Conservation (phyloP, 2,329 filamentous ascomycete species). For the Neopestalotiopsis clavispora region DNA sequence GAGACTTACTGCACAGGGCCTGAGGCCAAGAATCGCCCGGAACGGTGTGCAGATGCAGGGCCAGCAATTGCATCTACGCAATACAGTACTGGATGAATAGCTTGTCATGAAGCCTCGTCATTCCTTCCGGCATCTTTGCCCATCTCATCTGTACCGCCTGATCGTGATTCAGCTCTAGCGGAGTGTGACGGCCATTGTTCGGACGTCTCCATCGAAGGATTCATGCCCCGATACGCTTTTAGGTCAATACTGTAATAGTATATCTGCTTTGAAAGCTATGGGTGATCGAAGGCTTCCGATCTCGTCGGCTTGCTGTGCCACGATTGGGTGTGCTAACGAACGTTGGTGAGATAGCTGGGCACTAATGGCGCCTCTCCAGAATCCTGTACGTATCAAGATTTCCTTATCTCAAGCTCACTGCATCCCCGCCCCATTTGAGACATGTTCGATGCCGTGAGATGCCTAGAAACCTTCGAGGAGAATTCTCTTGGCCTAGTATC, state of each 20-base stretch:
- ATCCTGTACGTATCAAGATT: background rate
- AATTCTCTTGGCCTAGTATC: background rate
- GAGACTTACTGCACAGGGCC: background rate
- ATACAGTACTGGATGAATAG: background rate
- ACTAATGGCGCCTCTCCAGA: background rate
- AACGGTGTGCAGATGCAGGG: background rate
- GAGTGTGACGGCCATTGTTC: background rate
- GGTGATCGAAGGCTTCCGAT: background rate
- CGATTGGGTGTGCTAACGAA: background rate
- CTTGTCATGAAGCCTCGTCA: background rate
- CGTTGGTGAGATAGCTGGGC: background rate
- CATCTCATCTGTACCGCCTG: background rate
- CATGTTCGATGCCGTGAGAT: background rate
- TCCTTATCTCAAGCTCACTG: background rate
- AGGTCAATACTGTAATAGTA: background rate
- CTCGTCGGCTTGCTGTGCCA: background rate
- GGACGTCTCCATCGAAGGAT: background rate
- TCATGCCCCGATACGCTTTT: background rate
- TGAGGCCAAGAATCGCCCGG: background rate
- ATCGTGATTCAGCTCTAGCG: background rate
- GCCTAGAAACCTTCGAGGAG: background rate
- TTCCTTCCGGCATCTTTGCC: background rate
- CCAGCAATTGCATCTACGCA: background rate
- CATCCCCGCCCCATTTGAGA: background rate
- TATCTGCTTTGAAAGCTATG: background rate